phyloP scores from a whole-genome alignment of 2,329 filamentous ascomycete genomes.

The Dactylellina cionopaga region DNA sequence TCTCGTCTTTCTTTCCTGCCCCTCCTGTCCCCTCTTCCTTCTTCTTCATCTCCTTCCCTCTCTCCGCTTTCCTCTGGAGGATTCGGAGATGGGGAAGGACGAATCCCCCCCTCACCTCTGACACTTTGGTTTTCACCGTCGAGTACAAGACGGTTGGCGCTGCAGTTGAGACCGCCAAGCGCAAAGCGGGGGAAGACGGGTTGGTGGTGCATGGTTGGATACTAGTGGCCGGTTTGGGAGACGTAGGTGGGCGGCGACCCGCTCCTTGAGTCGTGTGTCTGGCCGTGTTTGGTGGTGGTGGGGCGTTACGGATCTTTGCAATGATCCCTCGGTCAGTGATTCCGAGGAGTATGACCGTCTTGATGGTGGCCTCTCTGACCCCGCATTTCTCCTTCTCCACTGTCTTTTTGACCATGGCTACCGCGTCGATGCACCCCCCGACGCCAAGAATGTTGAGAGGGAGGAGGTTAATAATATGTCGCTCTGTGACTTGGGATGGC shows the following conservation, averaged over 20 bases:
- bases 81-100: constrained; percentile 19
- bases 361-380: constrained; percentile 11
- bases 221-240: neutral
- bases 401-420: constrained; percentile 22
- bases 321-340: constrained; percentile 38
- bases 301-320: constrained; percentile 23
- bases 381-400: constrained; percentile 22
- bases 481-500: constrained; percentile 24
- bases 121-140: neutral
- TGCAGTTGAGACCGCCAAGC: neutral
- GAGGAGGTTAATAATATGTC: constrained; percentile 23
- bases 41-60: neutral
- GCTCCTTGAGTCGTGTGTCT: neutral
- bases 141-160: neutral
- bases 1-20: neutral
- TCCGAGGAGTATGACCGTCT: constrained; percentile 40
- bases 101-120: neutral
- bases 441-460: constrained; percentile 26
- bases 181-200: neutral
- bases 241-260: neutral
- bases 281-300: neutral
- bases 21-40: neutral
- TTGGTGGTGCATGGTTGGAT: neutral
- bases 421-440: neutral
- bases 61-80: neutral